Conservation (phyloP, 75 land plant genomes). For the Cupressus sempervirens region DNA sequence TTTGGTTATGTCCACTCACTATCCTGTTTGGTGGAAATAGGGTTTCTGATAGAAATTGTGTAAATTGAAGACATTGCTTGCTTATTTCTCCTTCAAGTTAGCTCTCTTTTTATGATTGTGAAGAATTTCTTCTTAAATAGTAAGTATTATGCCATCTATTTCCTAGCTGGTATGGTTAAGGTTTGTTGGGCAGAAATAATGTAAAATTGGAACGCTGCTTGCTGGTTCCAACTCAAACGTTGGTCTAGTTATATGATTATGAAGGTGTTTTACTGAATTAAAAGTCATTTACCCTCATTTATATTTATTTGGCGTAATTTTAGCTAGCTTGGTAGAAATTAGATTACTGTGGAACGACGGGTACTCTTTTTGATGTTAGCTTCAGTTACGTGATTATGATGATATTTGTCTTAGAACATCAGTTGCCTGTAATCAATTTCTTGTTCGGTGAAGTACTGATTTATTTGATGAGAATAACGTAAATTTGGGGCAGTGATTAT, state of each 20-base stretch:
- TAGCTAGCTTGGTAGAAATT: background rate
- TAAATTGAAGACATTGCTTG: background rate
- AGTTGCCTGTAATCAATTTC: too few relatives aligned
- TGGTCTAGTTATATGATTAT: background rate
- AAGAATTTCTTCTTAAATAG: background rate
- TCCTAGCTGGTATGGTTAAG: background rate
- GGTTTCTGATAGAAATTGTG: background rate
- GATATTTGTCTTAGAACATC: too few relatives aligned
- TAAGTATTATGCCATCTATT: background rate
- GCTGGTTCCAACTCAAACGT: background rate
- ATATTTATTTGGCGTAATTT: background rate
- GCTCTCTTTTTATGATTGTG: background rate
- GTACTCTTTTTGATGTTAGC: too few relatives aligned
- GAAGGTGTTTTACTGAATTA: background rate
- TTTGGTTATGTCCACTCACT: background rate
- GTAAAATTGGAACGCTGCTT: background rate
- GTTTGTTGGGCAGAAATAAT: background rate
- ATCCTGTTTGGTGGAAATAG: background rate
- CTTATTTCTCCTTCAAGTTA: background rate
- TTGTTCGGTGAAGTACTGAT: too few relatives aligned
- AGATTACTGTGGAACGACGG: too few relatives aligned
- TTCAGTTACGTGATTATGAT: too few relatives aligned
- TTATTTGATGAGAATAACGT: too few relatives aligned
- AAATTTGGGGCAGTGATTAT: background rate
- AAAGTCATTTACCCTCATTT: background rate